Percentiles rank a stretch among this genome's conserved stretches.
phyloP scores from a whole-genome alignment of 495 filamentous ascomycete species.

The Neurospora sp. region DNA sequence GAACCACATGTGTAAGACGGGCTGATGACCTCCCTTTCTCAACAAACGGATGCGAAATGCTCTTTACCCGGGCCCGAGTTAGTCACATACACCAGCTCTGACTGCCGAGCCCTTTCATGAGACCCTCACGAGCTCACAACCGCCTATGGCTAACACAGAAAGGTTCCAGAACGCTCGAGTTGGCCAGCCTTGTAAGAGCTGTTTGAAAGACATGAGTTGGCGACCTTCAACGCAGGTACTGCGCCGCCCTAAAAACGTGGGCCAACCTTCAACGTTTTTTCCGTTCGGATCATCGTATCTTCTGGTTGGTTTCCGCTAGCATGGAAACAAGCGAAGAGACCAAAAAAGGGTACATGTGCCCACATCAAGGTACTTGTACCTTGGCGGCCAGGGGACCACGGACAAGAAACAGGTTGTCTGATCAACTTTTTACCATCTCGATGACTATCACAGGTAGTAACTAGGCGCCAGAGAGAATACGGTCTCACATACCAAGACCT shows the following conservation, averaged over 20 bases:
- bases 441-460: neutral
- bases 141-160: neutral
- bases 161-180: neutral
- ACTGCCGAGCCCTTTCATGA: neutral
- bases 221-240: neutral
- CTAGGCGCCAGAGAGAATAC: neutral
- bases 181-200: neutral
- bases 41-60: neutral
- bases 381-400: neutral
- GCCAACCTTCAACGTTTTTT: neutral
- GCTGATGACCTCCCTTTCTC: neutral
- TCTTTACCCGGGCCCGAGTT: neutral
- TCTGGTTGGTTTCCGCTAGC: neutral
- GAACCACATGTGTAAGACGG: neutral
- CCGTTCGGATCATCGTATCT: neutral
- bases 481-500: neutral
- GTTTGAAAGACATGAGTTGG: neutral
- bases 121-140: neutral
- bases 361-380: neutral
- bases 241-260: neutral
- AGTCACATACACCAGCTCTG: constrained; percentile 1
- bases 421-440: neutral
- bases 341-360: neutral
- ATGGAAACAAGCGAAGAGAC: neutral
- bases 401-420: neutral